phyloP scores from a whole-genome alignment of 106 monocot genomes.

The Phalaenopsis aphrodite region DNA sequence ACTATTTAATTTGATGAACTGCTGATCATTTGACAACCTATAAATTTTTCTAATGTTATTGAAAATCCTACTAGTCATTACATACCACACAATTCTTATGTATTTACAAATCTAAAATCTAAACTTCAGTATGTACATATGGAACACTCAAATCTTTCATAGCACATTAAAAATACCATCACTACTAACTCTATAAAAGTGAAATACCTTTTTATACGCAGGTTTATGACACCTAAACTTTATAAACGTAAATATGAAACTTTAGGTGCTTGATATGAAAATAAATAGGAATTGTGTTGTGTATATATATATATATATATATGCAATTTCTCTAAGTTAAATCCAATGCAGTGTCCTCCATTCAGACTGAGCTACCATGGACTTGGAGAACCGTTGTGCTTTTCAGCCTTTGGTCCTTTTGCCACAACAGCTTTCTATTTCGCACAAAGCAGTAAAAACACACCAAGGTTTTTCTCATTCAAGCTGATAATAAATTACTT shows the following conservation, averaged over 20 bases:
- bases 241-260: no score
- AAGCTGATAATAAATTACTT: no score
- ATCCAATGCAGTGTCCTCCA: constrained; percentile 65
- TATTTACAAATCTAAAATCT: no score
- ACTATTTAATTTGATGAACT: not conserved
- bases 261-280: no score
- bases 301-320: no score
- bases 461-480: constrained; percentile 21
- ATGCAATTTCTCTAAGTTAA: not conserved
- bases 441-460: constrained; percentile 38
- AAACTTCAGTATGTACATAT: no score
- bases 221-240: no score
- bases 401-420: constrained; percentile 95
- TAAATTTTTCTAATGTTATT: not conserved
- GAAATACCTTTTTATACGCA: no score
- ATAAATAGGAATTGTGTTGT: no score
- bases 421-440: constrained; percentile 93
- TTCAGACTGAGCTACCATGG: constrained; percentile 89
- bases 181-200: no score
- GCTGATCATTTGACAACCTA: not conserved
- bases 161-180: no score
- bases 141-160: no score
- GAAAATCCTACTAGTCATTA: not conserved
- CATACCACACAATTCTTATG: not conserved
- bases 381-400: constrained; percentile 91